Conservation (phyloP, 2,329 filamentous ascomycete species). For the Mycosphaerelloides madeirae region DNA sequence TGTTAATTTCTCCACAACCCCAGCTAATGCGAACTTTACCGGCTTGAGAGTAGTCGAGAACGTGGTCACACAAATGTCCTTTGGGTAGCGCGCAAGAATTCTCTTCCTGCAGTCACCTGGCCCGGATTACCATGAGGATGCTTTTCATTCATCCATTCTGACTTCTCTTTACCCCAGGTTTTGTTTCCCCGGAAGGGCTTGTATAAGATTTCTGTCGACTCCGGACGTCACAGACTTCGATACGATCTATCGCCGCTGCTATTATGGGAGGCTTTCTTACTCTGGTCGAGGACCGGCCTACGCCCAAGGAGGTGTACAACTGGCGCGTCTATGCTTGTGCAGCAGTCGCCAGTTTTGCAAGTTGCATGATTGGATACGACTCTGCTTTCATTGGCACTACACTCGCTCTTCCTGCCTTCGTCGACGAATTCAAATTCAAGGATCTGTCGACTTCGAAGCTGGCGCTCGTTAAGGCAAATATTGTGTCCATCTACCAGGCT, state of each 20-base stretch:
- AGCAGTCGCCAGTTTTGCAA: constrained; percentile 52
- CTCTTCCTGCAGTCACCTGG: constrained; percentile 10
- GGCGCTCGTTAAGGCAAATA: constrained; percentile 64
- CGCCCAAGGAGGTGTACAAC: constrained; percentile 56
- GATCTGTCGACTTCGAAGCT: constrained; percentile 46
- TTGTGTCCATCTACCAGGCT: constrained; percentile 76
- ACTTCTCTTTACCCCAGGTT: background rate
- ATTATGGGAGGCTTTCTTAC: constrained; percentile 34
- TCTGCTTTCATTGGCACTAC: constrained; percentile 71
- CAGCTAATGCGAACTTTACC: background rate
- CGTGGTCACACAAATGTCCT: background rate
- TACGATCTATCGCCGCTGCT: background rate
- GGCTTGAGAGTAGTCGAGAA: background rate
- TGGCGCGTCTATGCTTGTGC: constrained; percentile 55
- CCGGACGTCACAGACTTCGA: background rate
- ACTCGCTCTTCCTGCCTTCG: constrained; percentile 65
- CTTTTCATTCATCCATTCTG: constrained; percentile 15
- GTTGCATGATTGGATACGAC: constrained; percentile 45
- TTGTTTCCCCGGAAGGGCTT: constrained; percentile 3
- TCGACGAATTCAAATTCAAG: constrained; percentile 61
- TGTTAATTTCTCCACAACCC: constrained; percentile 2
- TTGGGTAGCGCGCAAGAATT: constrained; percentile 13
- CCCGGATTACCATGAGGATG: background rate
- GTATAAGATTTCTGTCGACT: constrained; percentile 3
- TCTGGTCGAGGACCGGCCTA: constrained; percentile 44